Conservation (phyloP, 352 stramenopile species). For the Phytopythium oedochilum region DNA sequence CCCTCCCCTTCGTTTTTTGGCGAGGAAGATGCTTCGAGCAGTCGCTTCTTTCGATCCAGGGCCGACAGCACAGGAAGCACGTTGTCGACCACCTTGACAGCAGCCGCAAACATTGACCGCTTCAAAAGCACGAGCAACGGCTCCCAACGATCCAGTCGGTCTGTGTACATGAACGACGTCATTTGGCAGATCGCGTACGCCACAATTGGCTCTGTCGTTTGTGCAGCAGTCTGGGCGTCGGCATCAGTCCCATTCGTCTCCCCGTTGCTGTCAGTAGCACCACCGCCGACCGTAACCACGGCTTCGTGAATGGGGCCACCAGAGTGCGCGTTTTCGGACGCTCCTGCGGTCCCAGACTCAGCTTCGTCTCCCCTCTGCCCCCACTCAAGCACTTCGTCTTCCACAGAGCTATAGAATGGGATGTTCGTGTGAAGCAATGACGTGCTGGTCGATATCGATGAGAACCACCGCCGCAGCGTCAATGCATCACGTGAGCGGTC, state of each 20-base stretch:
- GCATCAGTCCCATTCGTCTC: conserved; percentile 1
- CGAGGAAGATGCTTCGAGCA: conserved; percentile 10
- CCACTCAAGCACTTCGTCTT: conserved; percentile 23
- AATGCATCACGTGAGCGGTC: conserved; percentile 72
- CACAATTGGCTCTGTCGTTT: conserved; percentile 76
- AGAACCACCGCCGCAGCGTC: conserved; percentile 76
- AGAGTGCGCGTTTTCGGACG: background rate
- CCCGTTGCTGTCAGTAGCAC: background rate
- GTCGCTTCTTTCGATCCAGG: conserved; percentile 35
- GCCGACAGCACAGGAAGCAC: conserved; percentile 63
- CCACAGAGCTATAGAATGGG: conserved; percentile 51
- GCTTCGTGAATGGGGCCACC: conserved; percentile 12
- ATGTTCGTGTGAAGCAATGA: conserved; percentile 9
- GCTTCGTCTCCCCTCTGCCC: background rate
- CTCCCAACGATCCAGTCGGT: conserved; percentile 79
- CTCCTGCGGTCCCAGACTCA: background rate
- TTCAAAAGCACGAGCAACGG: conserved; percentile 74
- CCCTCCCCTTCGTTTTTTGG: conserved; percentile 5
- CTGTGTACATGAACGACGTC: conserved; percentile 67
- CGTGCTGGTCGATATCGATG: conserved; percentile 16
- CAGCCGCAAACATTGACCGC: conserved; percentile 46
- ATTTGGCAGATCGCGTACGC: conserved; percentile 84
- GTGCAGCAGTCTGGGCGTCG: conserved; percentile 30
- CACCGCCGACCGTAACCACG: background rate
- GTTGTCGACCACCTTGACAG: conserved; percentile 71